Evolutionary conservation across 495 filamentous ascomycete genomes (phyloP), one percentile per base, ranked within the genome.

Genomic region (Penicillium simplicissimum): DNA sequence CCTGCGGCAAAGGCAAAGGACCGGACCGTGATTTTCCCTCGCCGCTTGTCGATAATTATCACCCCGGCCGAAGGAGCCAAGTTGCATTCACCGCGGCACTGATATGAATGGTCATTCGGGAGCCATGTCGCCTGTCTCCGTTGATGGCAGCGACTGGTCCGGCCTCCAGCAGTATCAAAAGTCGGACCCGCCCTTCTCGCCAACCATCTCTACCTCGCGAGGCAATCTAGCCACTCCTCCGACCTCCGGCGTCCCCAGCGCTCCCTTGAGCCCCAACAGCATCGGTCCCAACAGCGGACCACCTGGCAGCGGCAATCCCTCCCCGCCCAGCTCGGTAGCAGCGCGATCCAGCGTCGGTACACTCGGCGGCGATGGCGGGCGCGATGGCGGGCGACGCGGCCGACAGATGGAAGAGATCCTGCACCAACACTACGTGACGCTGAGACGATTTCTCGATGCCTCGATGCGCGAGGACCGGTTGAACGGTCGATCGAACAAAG

Each of bases 81-180:
- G 21, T 33, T 42, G 28, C 36, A 14, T 55, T 53, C 54, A 34
- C 55, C 42, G 37, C 54, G 60, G 56, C 51, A 64, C 60, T 66
- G 67, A 87, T 61, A 71, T 88, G 86, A 87, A 85, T 81, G 84
- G 78, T 62, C 81, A 78, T 64, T 76, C 80, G 66, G 85, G 83
- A 73, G 88, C 90, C 63, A 86, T 93, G 76, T 94, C 91, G 72
- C 91, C 91, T 71, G 87, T 91, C 72, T 94, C 91, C 73, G 86
- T 87, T 69, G 87, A 85, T 70, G 86, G 88, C 65, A 96, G 88
- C 77, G 92, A 96, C 76, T 96, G 92, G 92, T 93, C 91, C 23
- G 89, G 87, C 52, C 84, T 90, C 61, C 85, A 87, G 52, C 84
- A 85, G 67, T 94, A 96, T 71, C 84, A 88, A 51, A 81, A 80